Evolutionary conservation across 2,329 filamentous ascomycete genomes (phyloP).

Genomic region (Parastagonospora nodorum): DNA sequence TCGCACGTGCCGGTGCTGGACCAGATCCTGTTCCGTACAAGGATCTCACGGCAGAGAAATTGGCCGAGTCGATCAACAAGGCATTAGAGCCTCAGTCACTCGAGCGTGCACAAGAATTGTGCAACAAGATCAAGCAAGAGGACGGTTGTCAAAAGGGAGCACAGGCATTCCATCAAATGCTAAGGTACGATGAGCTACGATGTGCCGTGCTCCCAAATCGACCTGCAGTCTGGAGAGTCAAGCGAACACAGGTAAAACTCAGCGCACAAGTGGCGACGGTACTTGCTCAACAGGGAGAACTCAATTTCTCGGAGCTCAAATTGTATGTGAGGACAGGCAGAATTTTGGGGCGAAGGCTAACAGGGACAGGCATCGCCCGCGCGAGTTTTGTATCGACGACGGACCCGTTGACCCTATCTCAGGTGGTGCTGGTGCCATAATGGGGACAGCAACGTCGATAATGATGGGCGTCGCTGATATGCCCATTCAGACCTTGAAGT

Average conservation of each 20-base stretch:
- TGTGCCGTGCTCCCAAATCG: constrained; percentile 39
- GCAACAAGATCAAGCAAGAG: constrained; percentile 45
- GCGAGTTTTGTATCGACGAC: constrained; percentile 47
- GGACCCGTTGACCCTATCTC: constrained; percentile 49
- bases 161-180: constrained; percentile 46
- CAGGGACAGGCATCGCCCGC: constrained; percentile 37
- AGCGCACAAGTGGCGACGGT: constrained; percentile 47
- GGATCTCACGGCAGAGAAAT: constrained; percentile 45
- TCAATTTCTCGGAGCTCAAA: constrained; percentile 46
- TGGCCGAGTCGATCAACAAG: constrained; percentile 46
- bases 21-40: constrained; percentile 48
- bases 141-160: constrained; percentile 44
- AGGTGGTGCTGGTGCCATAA: constrained; percentile 70
- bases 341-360: constrained; percentile 8
- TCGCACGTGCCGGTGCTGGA: constrained; percentile 47
- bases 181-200: constrained; percentile 44
- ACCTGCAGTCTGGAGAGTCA: constrained; percentile 47
- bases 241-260: constrained; percentile 43
- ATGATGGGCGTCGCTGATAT: constrained; percentile 82
- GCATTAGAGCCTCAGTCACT: constrained; percentile 45
- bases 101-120: constrained; percentile 44
- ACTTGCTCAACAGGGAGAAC: constrained; percentile 43
- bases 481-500: constrained; percentile 60
- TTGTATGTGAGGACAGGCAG: constrained; percentile 30
- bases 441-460: constrained; percentile 82